Base-by-base conservation (phyloP, 345 rosid species). In the Abelmoschus esculentus region DNA sequence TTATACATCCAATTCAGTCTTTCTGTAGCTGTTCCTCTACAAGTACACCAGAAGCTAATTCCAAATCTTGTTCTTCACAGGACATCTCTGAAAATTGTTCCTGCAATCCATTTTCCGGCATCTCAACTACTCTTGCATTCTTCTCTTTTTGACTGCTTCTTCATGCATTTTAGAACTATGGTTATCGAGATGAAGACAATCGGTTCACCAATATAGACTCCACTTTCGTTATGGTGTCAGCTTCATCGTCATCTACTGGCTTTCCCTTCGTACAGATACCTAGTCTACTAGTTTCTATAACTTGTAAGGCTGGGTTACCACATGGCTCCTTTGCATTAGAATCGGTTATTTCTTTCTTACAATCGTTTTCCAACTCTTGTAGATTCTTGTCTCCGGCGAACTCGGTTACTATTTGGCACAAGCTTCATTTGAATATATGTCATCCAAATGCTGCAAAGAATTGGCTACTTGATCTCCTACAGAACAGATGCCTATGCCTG, bases 11-110 rank as follows among this genome's bases (percentile, higher is more conserved):
- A 74, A 68, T 65, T 61, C 50, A 14, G 61, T 66, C 72, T 73
- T 61, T 69, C 66, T 73, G 72, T 53, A 75, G 72, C 47, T 73
- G 74, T 81, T 74, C 77, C 80, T 80, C 82, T 70, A 76, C 57
- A 49, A 31, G 69, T 49, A 72, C 80, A 67, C 50, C 72, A 60
- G 73, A 78, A 29, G 40, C 64, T 52, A 64, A 61, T 29, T 12
- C 57, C 5, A 42, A 61, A 26, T 6, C 74, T 0, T 38, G 61
- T 15, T 50, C 67, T 69, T 59, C 70, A 42, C 81, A 75, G 75
- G 85, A 77, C 60, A 70, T 54, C 80, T 81, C 77, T 70, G 81
- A 81, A 74, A 79, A 49, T 60, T 83, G 80, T 71, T 79, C 83
- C 84, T 69, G 77, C 84, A 50, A 69, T 67, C 13, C 46, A 10